phyloP scores from a whole-genome alignment of 805 yeast species.

The Candida nonsorbophila region DNA sequence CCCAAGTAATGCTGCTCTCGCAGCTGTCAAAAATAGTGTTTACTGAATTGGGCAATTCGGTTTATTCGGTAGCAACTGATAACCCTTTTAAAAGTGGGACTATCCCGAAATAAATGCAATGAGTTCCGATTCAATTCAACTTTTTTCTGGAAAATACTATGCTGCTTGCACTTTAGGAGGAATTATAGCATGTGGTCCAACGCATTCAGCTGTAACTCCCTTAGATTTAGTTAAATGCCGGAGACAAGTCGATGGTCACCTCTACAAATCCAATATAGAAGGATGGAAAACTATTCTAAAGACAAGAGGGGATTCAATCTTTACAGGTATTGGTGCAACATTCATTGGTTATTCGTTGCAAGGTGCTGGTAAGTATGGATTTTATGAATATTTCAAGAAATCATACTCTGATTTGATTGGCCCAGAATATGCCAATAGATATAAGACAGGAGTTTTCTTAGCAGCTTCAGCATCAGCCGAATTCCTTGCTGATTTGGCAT shows the following conservation, averaged over 20 bases:
- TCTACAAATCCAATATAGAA: constrained; percentile 72
- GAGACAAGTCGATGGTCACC: constrained; percentile 72
- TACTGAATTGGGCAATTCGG: too few relatives aligned
- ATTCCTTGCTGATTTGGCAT: constrained; percentile 80
- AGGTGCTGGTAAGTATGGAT: constrained; percentile 97
- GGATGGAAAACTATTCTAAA: constrained; percentile 77
- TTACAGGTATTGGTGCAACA: constrained; percentile 90
- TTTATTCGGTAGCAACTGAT: too few relatives aligned
- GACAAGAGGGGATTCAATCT: constrained; percentile 75
- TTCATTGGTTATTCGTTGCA: constrained; percentile 89
- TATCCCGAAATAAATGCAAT: too few relatives aligned
- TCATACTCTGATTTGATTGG: constrained; percentile 67
- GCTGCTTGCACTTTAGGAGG: constrained; percentile 76
- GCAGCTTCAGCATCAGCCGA: constrained; percentile 93
- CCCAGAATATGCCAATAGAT: constrained; percentile 51
- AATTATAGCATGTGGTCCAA: constrained; percentile 90
- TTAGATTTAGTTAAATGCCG: constrained; percentile 91
- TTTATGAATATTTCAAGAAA: constrained; percentile 87
- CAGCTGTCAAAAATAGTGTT: too few relatives aligned
- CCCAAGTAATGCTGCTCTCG: too few relatives aligned
- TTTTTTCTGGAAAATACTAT: constrained; percentile 60
- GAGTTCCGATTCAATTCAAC: constrained; percentile 36
- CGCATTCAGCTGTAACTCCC: constrained; percentile 91
- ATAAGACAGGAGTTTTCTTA: constrained; percentile 69
- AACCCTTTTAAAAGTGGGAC: too few relatives aligned